These are phyloP conservation scores for Sporothrix brunneoviolacea DNA, from an alignment of 2,329 filamentous ascomycete genomes.

Conservation along the genomic window DNA sequence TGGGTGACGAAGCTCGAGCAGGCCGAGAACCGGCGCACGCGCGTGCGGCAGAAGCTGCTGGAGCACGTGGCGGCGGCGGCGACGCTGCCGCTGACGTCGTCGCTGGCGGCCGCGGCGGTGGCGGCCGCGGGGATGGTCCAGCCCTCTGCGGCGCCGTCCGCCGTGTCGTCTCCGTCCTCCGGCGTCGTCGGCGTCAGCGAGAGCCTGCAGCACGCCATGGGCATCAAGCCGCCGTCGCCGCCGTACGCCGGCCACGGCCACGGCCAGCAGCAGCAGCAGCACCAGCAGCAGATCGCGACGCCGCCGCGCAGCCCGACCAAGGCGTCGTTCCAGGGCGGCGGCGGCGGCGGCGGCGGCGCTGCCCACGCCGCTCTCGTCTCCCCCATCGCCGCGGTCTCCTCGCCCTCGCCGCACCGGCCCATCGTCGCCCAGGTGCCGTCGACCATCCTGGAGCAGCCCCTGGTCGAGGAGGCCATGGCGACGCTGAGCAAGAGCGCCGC, in stretches of 20 bases:
- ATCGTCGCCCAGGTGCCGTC: conserved; percentile 49
- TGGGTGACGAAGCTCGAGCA: conserved; percentile 76
- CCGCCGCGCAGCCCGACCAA: conserved; percentile 56
- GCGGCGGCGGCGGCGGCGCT: not conserved
- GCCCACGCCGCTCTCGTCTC: conserved; percentile 13
- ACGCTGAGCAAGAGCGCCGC: conserved; percentile 18
- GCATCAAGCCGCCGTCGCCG: conserved; percentile 28
- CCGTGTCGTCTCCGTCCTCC: conserved; percentile 35
- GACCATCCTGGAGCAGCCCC: conserved; percentile 47
- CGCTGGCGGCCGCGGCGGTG: conserved; percentile 6
- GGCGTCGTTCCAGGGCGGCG: conserved; percentile 23
- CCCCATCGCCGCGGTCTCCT: conserved; percentile 19
- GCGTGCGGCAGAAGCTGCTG: conserved; percentile 71
- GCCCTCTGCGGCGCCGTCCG: conserved; percentile 64
- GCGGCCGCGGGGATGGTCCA: conserved; percentile 2
- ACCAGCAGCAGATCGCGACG: conserved; percentile 39
- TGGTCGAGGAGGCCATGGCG: conserved; percentile 37
- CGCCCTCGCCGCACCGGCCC: conserved; percentile 42
- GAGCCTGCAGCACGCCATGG: conserved; percentile 36
- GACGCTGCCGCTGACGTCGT: conserved; percentile 34
- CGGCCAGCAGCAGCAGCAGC: conserved; percentile 20
- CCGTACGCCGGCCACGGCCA: conserved; percentile 6
- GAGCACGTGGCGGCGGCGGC: conserved; percentile 72
- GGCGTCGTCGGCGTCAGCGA: conserved; percentile 31
- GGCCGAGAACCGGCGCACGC: conserved; percentile 68